Base-by-base conservation (phyloP, 2,329 filamentous ascomycete species). In the Rutstroemia sp. region DNA sequence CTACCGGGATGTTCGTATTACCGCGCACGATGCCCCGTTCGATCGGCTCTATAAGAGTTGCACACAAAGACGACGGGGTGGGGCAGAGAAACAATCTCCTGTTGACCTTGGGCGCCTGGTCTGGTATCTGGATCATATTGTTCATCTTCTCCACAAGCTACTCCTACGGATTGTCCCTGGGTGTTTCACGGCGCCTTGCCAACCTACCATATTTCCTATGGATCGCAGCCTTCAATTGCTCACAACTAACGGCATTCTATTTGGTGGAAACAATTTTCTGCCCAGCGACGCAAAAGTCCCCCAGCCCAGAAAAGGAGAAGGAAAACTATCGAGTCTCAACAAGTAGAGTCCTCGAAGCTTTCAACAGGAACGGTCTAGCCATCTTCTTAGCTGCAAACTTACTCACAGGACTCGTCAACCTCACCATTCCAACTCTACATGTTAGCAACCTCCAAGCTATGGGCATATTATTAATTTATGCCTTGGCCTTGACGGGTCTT, bases 161-260 rank as follows among this genome's bases (percentile, higher is more conserved):
- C 67, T 73, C 72, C 10, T 86, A 87, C 61, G 91, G 90, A 5
- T 78, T 90, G 36, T 83, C 83, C 6, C 76, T 95, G 27, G 78
- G 78, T 14, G 90, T 96, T 7, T 97, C 94, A 5, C 86, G 94
- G 19, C 86, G 94, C 0, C 76, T 97, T 57, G 94, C 92, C 8
- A 99, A 99, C 67, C 78, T 96, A 60, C 91, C 94, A 0, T 99
- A 99, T 69, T 81, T 97, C 45, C 76, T 96, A 46, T 97, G 92
- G 91, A 87, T 95, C 7, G 80, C 85, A n/a, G 86, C 89, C 2
- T 96, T 94, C 76, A 99, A 97, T 74, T 86, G 82, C 59, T 77
- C 80, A n/a, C 90, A 96, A 69, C 76, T 99, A 9, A 75, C 89
- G 7, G 78, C 86, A 1, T 96, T 92, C 70, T 91, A 85, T 66